Evolutionary conservation across 2,329 filamentous ascomycete genomes (phyloP).

Genomic region (Cucurbitaria berberidis): DNA sequence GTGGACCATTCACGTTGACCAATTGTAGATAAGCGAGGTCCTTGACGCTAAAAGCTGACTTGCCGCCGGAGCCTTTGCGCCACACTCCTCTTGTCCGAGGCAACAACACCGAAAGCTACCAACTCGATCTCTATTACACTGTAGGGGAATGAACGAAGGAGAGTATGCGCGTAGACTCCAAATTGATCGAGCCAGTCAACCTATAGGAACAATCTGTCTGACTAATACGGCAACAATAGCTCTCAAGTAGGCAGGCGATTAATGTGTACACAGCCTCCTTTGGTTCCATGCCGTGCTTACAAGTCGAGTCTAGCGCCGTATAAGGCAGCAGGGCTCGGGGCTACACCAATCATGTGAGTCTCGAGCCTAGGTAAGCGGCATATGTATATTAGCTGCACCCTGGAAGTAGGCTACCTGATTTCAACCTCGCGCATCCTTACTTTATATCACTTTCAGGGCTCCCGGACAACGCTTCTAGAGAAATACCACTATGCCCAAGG

Average conservation of each 20-base stretch:
- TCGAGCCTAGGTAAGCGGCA: background rate
- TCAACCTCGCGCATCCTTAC: background rate
- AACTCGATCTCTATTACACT: too few relatives aligned
- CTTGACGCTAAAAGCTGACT: too few relatives aligned
- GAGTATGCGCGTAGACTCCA: too few relatives aligned
- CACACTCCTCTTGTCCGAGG: too few relatives aligned
- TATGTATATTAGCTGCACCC: background rate
- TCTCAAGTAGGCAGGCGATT: background rate
- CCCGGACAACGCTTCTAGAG: background rate
- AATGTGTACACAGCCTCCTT: background rate
- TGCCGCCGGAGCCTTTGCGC: too few relatives aligned
- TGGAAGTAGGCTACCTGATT: background rate
- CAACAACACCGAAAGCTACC: too few relatives aligned
- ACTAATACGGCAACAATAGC: too few relatives aligned
- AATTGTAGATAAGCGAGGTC: too few relatives aligned
- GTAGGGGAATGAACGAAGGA: too few relatives aligned
- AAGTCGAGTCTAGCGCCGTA: background rate
- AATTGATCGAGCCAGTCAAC: too few relatives aligned
- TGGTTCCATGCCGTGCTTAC: background rate
- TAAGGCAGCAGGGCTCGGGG: background rate
- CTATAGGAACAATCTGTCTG: too few relatives aligned
- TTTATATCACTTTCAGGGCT: background rate
- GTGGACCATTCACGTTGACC: too few relatives aligned
- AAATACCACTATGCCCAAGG: background rate
- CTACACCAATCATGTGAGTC: background rate